Evolutionary conservation across 305 asterid genomes (phyloP).

Genomic region (Ilex paraguariensis): DNA sequence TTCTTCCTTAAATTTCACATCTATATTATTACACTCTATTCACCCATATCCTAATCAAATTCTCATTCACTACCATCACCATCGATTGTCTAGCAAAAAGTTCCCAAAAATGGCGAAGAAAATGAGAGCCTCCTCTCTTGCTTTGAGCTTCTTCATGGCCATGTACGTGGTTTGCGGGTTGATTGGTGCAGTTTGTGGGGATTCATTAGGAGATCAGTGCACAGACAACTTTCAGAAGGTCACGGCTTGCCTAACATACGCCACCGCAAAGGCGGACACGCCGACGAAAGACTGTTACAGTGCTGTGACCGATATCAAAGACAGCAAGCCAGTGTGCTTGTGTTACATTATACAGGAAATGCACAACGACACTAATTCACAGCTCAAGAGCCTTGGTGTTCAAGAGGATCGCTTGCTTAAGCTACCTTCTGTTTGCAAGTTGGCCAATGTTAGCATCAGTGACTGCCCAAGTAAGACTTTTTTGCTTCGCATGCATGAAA

Average conservation of each 20-base stretch:
- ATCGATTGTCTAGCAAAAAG: no score
- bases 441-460: conserved; percentile 43
- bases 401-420: conserved; percentile 68
- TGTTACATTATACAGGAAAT: conserved; percentile 70
- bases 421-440: conserved; percentile 64
- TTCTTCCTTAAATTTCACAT: no score
- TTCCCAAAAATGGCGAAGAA: no score
- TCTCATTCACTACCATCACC: no score
- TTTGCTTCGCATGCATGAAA: no score
- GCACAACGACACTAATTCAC: conserved; percentile 53
- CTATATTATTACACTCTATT: no score
- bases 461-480: conserved; percentile 70
- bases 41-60: no score
- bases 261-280: conserved; percentile 49
- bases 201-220: conserved; percentile 32
- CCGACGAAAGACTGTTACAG: conserved; percentile 67
- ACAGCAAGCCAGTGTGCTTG: conserved; percentile 52
- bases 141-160: no score
- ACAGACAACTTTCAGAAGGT: conserved; percentile 51
- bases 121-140: no score
- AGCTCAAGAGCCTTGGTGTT: conserved; percentile 59
- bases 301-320: conserved; percentile 46
- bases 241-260: conserved; percentile 53
- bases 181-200: conserved; percentile 14
- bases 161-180: neutral